Evolutionary conservation across 352 stramenopile genomes (phyloP).

Genomic region (Phytophthora sp.): DNA sequence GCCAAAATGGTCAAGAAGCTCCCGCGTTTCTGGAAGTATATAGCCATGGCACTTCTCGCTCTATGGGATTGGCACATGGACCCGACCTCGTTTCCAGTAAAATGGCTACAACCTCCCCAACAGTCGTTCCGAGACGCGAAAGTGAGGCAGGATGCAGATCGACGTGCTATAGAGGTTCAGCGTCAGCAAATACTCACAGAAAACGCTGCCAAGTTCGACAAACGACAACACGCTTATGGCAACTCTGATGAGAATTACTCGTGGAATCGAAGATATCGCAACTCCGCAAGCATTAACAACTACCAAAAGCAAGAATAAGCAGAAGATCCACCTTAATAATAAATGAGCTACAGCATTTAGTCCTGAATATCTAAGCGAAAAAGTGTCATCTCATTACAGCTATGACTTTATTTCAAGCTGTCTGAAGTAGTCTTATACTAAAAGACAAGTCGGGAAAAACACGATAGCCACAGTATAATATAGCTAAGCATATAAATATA

Average conservation of each 20-base stretch:
- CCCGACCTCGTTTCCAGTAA: not conserved
- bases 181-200: slow-evolving; percentile 5
- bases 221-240: not conserved
- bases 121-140: slow-evolving; percentile 4
- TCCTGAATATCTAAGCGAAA: too few species aligned
- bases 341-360: too few species aligned
- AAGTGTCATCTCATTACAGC: too few species aligned
- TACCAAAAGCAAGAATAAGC: not conserved
- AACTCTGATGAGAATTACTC: slow-evolving; percentile 6
- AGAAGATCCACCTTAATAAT: too few species aligned
- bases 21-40: not conserved
- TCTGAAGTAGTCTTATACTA: too few species aligned
- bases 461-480: too few species aligned
- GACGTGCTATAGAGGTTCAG: slow-evolving; percentile 3
- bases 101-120: not conserved
- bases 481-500: too few species aligned
- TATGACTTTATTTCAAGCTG: too few species aligned
- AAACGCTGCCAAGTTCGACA: slow-evolving; percentile 7
- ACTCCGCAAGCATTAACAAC: not conserved
- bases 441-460: too few species aligned
- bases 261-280: slow-evolving; percentile 8
- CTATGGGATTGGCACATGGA: not conserved
- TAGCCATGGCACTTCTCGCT: not conserved
- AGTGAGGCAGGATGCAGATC: slow-evolving; percentile 11
- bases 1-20: not conserved